Conservation (phyloP, 768 basidiomycete genomes). For the Arthromyces matolae region DNA sequence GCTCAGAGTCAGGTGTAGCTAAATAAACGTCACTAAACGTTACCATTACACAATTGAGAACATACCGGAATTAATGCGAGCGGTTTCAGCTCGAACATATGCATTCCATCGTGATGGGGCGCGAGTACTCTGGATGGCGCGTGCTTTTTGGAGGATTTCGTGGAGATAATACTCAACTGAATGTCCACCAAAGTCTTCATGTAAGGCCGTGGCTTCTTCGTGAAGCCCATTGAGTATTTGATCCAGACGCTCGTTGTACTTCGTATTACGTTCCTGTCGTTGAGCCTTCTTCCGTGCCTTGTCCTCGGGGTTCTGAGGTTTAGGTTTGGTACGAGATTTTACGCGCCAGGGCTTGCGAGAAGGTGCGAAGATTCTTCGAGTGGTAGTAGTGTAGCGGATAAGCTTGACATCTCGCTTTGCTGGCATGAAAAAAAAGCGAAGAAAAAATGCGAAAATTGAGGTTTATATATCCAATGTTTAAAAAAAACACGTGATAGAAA, state of each 20-base stretch:
- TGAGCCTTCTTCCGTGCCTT: too few species aligned
- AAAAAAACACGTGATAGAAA: neutral
- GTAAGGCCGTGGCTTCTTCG: too few species aligned
- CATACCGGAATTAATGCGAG: neutral
- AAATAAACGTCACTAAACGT: neutral
- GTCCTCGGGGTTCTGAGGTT: too few species aligned
- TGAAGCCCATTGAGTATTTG: too few species aligned
- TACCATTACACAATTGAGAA: neutral
- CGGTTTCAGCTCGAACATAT: neutral
- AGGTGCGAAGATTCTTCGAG: too few species aligned
- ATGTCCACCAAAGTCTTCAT: neutral
- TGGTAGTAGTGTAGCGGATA: too few species aligned
- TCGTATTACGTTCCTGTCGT: too few species aligned
- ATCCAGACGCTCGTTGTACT: too few species aligned
- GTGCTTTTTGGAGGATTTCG: neutral
- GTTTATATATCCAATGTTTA: neutral
- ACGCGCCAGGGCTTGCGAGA: too few species aligned
- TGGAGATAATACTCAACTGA: neutral
- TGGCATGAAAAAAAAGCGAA: neutral
- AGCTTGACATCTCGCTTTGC: too few species aligned
- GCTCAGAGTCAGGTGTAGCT: neutral
- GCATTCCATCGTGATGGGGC: neutral
- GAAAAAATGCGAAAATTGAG: neutral
- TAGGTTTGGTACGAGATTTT: too few species aligned
- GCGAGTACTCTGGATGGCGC: neutral